These are phyloP conservation scores for Diutina sp. DNA, from an alignment of 1,139 yeast species.

Conservation along the genomic window DNA sequence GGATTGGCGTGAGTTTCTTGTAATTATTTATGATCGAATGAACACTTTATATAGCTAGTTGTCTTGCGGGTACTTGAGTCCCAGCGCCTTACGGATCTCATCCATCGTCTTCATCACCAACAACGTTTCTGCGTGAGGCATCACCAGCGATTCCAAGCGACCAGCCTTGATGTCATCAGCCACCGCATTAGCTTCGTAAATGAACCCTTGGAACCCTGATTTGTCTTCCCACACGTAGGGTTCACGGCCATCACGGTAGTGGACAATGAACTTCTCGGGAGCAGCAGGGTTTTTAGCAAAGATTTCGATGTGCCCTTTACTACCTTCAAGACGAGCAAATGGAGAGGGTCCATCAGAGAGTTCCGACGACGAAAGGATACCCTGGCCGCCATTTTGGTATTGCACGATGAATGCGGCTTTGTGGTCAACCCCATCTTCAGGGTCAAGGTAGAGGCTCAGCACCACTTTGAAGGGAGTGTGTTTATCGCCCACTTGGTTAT, in stretches of 20 bases:
- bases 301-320: conserved; percentile 22
- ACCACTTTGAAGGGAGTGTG: conserved; percentile 14
- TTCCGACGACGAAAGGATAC: conserved; percentile 21
- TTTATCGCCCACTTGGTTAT: conserved; percentile 16
- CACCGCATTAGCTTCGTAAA: conserved; percentile 39
- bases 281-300: conserved; percentile 18
- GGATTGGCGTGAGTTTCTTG: conserved; percentile 78
- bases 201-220: conserved; percentile 25
- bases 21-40: conserved; percentile 13
- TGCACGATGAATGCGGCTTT: conserved; percentile 20
- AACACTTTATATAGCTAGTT: conserved; percentile 4
- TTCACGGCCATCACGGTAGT: not conserved
- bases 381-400: conserved; percentile 23
- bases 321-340: conserved; percentile 23
- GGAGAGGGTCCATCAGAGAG: conserved; percentile 17
- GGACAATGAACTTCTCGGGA: conserved; percentile 3
- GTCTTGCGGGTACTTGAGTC: conserved; percentile 29
- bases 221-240: not conserved
- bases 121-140: conserved; percentile 33
- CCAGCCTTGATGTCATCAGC: conserved; percentile 29
- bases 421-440: conserved; percentile 10
- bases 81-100: conserved; percentile 24
- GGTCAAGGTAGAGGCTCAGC: conserved; percentile 20
- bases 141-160: conserved; percentile 16
- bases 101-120: conserved; percentile 34